phyloP scores from a whole-genome alignment of 2,329 filamentous ascomycete species.

The Aspergillus aculeatus region DNA sequence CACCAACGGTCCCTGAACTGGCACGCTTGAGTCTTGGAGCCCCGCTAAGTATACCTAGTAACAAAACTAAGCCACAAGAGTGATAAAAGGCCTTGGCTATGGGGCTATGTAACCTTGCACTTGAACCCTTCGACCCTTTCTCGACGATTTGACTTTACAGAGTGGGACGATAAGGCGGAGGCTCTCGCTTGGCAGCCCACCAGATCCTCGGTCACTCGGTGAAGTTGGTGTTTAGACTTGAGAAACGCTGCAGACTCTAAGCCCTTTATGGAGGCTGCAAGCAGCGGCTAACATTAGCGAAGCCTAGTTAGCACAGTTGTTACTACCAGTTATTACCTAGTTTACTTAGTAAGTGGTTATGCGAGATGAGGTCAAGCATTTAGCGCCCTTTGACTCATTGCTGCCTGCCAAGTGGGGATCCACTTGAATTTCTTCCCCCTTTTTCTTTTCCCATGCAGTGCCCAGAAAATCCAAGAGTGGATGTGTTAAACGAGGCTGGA shows the following conservation, averaged over 20 bases:
- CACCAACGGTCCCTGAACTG: neutral
- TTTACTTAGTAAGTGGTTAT: neutral
- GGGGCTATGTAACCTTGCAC: neutral
- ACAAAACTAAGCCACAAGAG: neutral
- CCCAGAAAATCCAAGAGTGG: neutral
- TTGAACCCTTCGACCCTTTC: neutral
- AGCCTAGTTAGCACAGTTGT: neutral
- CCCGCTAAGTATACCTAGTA: neutral
- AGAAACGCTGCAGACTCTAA: neutral
- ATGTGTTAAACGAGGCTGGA: neutral
- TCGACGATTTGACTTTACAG: neutral
- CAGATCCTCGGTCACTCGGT: neutral
- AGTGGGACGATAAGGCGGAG: neutral
- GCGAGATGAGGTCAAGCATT: neutral
- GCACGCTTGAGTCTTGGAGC: neutral
- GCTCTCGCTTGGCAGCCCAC: neutral
- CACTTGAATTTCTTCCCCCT: neutral
- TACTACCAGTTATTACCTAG: no score
- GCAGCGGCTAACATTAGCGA: neutral
- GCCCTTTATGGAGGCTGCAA: neutral
- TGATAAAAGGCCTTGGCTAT: neutral
- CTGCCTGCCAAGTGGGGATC: neutral
- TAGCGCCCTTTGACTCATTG: neutral
- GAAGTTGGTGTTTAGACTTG: neutral
- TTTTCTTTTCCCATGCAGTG: neutral